These are phyloP conservation scores for Myxozyma sirexii DNA, from an alignment of 805 yeast genomes.

Conservation along the genomic window DNA sequence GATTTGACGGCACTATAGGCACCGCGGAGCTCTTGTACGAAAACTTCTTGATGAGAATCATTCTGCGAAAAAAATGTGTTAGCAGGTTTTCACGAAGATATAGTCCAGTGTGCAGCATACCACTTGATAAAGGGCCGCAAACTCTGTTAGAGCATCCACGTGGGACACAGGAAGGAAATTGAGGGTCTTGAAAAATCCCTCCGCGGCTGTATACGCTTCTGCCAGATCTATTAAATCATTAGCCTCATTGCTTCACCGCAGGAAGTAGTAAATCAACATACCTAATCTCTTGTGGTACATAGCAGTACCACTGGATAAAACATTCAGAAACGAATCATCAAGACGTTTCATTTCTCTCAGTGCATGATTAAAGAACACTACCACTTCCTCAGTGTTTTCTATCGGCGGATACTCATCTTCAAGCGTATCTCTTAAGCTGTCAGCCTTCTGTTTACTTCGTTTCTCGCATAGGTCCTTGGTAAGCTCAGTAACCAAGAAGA, in stretches of 20 bases:
- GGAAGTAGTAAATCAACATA: not conserved
- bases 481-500: conserved; percentile 43
- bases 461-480: conserved; percentile 45
- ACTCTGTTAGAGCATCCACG: conserved; percentile 25
- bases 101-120: conserved; percentile 10
- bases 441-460: conserved; percentile 39
- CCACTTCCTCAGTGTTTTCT: conserved; percentile 32
- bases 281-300: conserved; percentile 26
- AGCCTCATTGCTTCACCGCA: not conserved
- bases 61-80: conserved; percentile 1
- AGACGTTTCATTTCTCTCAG: conserved; percentile 25
- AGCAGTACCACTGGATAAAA: conserved; percentile 8
- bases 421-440: conserved; percentile 40
- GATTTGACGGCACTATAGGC: conserved; percentile 27
- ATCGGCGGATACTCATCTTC: conserved; percentile 32
- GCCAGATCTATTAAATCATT: conserved; percentile 30
- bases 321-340: conserved; percentile 20
- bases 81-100: conserved; percentile 3
- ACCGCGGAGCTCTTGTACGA: conserved; percentile 26
- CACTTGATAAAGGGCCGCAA: conserved; percentile 24
- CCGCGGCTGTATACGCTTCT: conserved; percentile 23
- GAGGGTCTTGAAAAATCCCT: conserved; percentile 20
- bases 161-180: conserved; percentile 14
- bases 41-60: conserved; percentile 25
- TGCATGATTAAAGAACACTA: conserved; percentile 32